Base-by-base conservation (phyloP, 805 yeast species). In the Torulaspora maleeae region DNA sequence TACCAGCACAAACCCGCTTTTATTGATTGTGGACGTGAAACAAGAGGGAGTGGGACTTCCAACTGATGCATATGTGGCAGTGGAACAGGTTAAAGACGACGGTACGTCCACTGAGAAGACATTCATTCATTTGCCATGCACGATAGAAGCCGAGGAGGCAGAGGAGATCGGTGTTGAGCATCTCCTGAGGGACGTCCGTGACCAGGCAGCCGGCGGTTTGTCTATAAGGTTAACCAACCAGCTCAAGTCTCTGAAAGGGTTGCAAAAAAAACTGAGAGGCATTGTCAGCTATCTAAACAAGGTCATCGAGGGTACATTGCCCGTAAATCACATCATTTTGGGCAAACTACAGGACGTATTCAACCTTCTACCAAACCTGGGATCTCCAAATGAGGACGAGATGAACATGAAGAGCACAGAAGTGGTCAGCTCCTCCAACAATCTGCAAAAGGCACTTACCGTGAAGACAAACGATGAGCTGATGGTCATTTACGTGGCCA, bases 81-180 rank as follows among this genome's bases (percentile, higher is more conserved):
- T 91, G 30, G 98, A 93, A 63, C 98, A 93, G 70, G 86, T 93
- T 47, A 90, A 89, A 62, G 95, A 89, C 59, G 98, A 93, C 66
- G 99, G 99, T 16, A 79, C 96, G 1, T 80, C 90, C 4, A 86
- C 95, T 7, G 95, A 88, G 61, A 83, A 84, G 68, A 89, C 97
- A 3, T 93, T 93, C 70, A 79, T 86, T 38, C 99, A 93, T 67
- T 80, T 91, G 25, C 96, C 98, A 9, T 86, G 96, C 11, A 74
- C 79, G 24, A 88, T 95, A 52, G 91, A 86, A 63, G 99, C 99
- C 3, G 99, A 93, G 63, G 99, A 93, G 64, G 99, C 99, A 8
- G 99, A 93, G 69, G 99, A 93, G 68, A 93, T 93, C 55, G 99
- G 99, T 51, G 99, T 93, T 11, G 99, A 93, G 67, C 99, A 93